Evolutionary conservation across 2,329 filamentous ascomycete species (phyloP), one percentile per base, ranked within the genome.

Genomic region (Diaporthe amygdali): DNA sequence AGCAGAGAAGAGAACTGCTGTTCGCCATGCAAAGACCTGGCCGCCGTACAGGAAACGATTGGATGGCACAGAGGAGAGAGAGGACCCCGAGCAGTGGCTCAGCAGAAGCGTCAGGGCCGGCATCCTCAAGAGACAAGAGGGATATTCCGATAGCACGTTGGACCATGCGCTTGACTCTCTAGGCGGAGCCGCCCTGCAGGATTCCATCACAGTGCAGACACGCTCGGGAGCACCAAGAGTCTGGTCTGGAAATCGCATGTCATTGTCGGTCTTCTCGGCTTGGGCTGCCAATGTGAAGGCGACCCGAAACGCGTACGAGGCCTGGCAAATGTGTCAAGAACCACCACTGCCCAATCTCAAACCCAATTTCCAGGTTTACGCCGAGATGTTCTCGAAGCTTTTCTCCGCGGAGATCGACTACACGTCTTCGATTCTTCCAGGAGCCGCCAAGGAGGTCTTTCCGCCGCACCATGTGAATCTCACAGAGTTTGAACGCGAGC

Each of bases 401-500:
- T 78, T 83, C 22, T 84, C 82, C 8, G 77, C 76, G 4, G 74
- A 76, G 5, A 75, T 79, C 30, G 75, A 78, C 54, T 49, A 76
- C 70, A 32, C 59, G 3, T 66, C 72, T 0, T 52, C 56, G 7
- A 71, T 84, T 17, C 77, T 89, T 2, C 89, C 92, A 7, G 92
- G 92, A 15, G 92, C 93, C 75, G 83, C 83, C 47, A 84, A 81
- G 72, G 89, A 92, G 76, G 82, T 86, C 10, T 81, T 86, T 15
- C 84, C 88, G 0, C 84, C 89, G 25, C 81, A 90, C 25, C 85
- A 89, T 69, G 81, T 83, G 79, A 93, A 86, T 79, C 86, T 85
- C 76, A 92, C 85, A 71, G 87, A 91, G n/a, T 89, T 91, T 68
- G 92, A 93, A 70, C 89, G 89, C 74, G 86, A 89, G 47, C 85